Percentiles rank a stretch among this genome's conserved stretches.
These are phyloP conservation scores for Penicillium sp. DNA, from an alignment of 2,329 filamentous ascomycete species.

Conservation along the genomic window DNA sequence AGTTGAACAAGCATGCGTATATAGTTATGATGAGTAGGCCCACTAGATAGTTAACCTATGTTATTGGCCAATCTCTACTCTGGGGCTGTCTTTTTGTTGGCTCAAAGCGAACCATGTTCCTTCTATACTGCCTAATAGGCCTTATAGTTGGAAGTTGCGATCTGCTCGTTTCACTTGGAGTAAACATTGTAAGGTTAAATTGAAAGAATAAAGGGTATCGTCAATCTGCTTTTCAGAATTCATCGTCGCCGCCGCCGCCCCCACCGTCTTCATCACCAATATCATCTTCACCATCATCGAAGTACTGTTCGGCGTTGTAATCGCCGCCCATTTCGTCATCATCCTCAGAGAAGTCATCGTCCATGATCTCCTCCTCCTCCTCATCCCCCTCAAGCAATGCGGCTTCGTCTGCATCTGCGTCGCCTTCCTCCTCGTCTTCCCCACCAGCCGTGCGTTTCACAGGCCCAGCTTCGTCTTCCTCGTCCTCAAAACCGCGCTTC, in stretches of 20 bases:
- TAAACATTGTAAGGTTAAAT: conserved; percentile 3
- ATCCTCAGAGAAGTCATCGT: conserved; percentile 59
- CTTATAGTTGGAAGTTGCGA: neutral
- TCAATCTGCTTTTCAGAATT: conserved; percentile 31
- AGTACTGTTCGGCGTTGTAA: conserved; percentile 65
- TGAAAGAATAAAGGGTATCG: conserved; percentile 32
- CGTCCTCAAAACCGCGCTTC: conserved; percentile 46
- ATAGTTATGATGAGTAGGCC: no score
- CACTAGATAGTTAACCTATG: neutral
- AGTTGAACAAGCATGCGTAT: neutral
- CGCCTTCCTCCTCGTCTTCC: conserved; percentile 31
- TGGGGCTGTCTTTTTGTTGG: neutral
- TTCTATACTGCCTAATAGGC: neutral
- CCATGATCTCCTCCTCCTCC: conserved; percentile 50
- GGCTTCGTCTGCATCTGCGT: conserved; percentile 31
- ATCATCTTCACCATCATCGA: conserved; percentile 57
- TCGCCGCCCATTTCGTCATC: conserved; percentile 59
- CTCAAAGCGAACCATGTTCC: neutral
- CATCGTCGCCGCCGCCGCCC: conserved; percentile 49
- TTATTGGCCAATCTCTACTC: neutral
- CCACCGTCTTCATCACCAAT: conserved; percentile 54
- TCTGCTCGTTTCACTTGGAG: neutral
- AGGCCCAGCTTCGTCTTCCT: conserved; percentile 41
- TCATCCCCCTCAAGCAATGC: conserved; percentile 40
- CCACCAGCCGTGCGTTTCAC: conserved; percentile 33